These are phyloP conservation scores for Boletus tylopilopsis DNA, from an alignment of 768 basidiomycete species.

Conservation along the genomic window DNA sequence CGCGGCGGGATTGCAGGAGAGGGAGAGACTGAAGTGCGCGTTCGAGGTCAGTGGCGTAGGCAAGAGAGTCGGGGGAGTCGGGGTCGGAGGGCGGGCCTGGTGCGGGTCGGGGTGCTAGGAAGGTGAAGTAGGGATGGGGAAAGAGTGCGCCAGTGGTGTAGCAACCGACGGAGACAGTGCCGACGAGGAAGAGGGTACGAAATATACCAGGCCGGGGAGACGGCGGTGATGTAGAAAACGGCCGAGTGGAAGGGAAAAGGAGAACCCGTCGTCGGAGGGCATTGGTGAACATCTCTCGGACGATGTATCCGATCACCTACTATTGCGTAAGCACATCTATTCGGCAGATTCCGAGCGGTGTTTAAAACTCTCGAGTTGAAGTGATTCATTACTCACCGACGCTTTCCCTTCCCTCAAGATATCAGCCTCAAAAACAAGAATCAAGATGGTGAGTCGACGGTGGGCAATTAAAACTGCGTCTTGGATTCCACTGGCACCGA, in stretches of 20 bases:
- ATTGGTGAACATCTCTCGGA: not conserved
- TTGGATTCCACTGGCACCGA: constrained; percentile 39
- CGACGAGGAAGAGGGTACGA: constrained; percentile 17
- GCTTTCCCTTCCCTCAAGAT: constrained; percentile 21
- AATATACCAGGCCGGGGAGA: constrained; percentile 3
- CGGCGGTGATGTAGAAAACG: constrained; percentile 14
- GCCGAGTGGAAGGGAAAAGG: constrained; percentile 7
- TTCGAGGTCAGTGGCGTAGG: constrained; percentile 62
- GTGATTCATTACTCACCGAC: not conserved
- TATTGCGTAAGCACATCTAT: no score
- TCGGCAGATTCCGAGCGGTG: constrained; percentile 26
- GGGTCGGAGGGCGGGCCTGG: constrained; percentile 60
- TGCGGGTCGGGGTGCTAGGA: constrained; percentile 74
- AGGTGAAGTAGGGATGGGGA: constrained; percentile 60
- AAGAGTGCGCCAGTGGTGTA: constrained; percentile 63
- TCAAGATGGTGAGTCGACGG: constrained; percentile 50
- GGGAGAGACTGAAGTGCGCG: constrained; percentile 61
- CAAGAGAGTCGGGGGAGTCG: constrained; percentile 54
- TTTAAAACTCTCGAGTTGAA: not conserved
- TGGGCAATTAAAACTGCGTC: constrained; percentile 18
- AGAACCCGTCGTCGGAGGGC: constrained; percentile 8
- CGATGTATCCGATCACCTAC: no score
- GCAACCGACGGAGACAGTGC: constrained; percentile 24
- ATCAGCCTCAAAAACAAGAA: constrained; percentile 22
- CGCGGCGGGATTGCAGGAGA: constrained; percentile 49